Base-by-base conservation (phyloP, 2,329 filamentous ascomycete species). In the Ilyonectria destructans region DNA sequence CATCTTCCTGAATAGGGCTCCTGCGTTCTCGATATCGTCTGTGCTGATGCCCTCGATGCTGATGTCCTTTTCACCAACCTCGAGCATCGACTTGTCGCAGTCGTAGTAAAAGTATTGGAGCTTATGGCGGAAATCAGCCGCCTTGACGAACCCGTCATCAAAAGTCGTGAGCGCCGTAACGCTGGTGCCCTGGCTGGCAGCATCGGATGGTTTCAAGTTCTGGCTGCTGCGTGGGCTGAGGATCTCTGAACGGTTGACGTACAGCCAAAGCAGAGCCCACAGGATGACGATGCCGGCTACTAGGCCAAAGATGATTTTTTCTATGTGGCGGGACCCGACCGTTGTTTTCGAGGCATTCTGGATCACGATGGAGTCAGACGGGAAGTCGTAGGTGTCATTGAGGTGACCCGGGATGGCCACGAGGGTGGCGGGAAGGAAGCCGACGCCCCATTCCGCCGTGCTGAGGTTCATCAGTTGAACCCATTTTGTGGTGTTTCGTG, bases 201-300 rank as follows among this genome's bases (percentile, higher is more conserved):
- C 26, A 10, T 64, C 62, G 9, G 8, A 17, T 12, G 19, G 15
- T 17, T 13, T 23, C 48, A 6, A 12, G 1, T 5, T 26, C 13
- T 52, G 23, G 19, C 4, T 5, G 6, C 29, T 40, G n/a, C 35
- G 19, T 10, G 48, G 58, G 21, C 49, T 40, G 15, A 45, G 69
- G 52, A 85, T 45, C 37, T 56, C 52, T 10, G 64, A 15, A 10
- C 62, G 21, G 45, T 65, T 60, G 35, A n/a, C 35, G 2, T 12
- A 49, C 12, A 65, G 29, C 66, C 66, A 68, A 4, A 26, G 9
- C 9, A 9, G 13, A 26, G 48, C 63, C 26, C 58, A 65, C 8
- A 68, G 2, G 9, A 68, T 29, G 52, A 68, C 66, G 7, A 68
- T 52, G 19, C 57, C 52, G 12, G 66, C 57, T 3, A 51, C 56